Base-by-base conservation (phyloP, 352 stramenopile genomes). In the Aphanomyces invadans region DNA sequence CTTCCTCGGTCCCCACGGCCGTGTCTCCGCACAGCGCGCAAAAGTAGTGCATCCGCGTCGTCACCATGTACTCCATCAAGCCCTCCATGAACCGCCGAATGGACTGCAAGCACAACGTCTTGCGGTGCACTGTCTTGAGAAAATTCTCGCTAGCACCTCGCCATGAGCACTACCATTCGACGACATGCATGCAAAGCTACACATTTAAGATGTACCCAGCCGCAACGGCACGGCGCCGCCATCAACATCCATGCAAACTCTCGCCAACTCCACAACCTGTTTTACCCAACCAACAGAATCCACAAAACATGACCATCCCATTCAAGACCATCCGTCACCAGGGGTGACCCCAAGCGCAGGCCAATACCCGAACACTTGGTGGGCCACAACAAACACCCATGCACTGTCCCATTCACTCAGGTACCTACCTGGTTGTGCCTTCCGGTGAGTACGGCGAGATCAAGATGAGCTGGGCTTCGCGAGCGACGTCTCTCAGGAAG, bases 381-480 rank as follows among this genome's bases (percentile, higher is more conserved):
- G n/a, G n/a, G n/a, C n/a, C 15, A 15, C 29, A 29, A 63, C 19
- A 7, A 52, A 52, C 15, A 52, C 21, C 21, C 5, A 9, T 21
- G 7, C 15, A 23, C 21, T 19, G 7, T 32, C 28, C 28, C 23
- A 56, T 4, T 21, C 17, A 48, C 33, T 21, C 12, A 42, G 7
- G 15, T 42, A 42, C 12, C 17, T 59, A 67, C 60, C 60, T 87
- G 5, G 86, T 92, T 46, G 74, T 90, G 2, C 86, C 86, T 59
- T 95, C 86, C 2, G 86, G 86, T 0, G 83, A 92, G 36, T 95
- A 95, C 4, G 86, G 86, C 57, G 86, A 95, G 32, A 83, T 76
- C 31, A 95, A 59, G 25, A 95, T 84, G 38, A 92, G 71, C 68
- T 91, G 83, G 9, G 91, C 84, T 73, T 95, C 86, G 1, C 81